These are phyloP conservation scores for Pilaira anomala DNA, from an alignment of 192 early-diverging fungal species.

Conservation along the genomic window DNA sequence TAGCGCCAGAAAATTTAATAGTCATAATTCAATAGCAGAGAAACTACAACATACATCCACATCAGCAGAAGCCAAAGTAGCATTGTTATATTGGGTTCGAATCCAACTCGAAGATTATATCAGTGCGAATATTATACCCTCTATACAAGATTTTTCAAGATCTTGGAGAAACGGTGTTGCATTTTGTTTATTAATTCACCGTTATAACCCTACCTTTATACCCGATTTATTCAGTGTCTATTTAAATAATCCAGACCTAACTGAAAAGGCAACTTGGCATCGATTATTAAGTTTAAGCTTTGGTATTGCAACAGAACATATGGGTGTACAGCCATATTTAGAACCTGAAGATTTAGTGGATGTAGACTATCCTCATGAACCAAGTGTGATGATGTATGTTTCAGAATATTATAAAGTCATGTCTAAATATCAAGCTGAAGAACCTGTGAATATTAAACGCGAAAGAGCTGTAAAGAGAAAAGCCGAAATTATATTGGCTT, in stretches of 20 bases:
- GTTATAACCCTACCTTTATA: constrained; percentile 41
- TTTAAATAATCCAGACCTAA: constrained; percentile 33
- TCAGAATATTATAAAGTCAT: constrained; percentile 51
- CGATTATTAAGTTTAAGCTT: constrained; percentile 36
- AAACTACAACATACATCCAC: constrained; percentile 8
- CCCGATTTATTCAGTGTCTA: constrained; percentile 42
- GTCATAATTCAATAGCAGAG: constrained; percentile 3
- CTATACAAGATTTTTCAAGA: constrained; percentile 48
- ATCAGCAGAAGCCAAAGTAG: constrained; percentile 44
- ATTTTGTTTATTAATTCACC: constrained; percentile 48
- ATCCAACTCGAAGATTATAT: constrained; percentile 49
- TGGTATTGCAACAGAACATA: constrained; percentile 39
- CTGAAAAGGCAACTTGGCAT: constrained; percentile 36
- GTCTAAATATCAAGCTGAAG: constrained; percentile 39
- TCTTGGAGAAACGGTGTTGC: constrained; percentile 51
- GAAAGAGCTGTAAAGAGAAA: constrained; percentile 24
- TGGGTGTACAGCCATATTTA: constrained; percentile 39
- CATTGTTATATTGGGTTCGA: constrained; percentile 48
- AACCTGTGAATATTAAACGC: constrained; percentile 12
- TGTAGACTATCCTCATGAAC: constrained; percentile 51
- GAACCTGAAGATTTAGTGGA: constrained; percentile 48
- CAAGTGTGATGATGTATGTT: constrained; percentile 53
- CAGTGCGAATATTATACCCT: constrained; percentile 43
- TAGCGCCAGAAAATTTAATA: neutral
- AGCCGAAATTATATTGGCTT: constrained; percentile 27